Base-by-base conservation (phyloP, 2,329 filamentous ascomycete species). In the Tothia fuscella region DNA sequence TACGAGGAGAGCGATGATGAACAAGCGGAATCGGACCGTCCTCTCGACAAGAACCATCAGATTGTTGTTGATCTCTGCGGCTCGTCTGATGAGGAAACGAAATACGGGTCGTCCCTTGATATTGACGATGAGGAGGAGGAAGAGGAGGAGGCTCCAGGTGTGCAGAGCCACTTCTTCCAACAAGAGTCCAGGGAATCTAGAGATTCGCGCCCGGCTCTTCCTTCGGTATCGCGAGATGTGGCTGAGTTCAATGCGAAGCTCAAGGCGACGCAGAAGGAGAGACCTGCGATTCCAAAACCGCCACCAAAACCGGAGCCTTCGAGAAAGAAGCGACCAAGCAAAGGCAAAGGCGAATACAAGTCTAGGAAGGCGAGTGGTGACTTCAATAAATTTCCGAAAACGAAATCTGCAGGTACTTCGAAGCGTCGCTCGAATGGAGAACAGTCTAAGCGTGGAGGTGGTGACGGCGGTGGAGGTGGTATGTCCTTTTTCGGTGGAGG, bases 1-100 rank as follows among this genome's bases (percentile, higher is more conserved):
- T 61, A 53, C 7, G 65, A 67, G 31, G 64, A 67, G 38, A 60
- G 62, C 42, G 68, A 65, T 46, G 63, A 43, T 24, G 51, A 33
- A 33, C 33, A 34, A 10, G 44, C 16, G 30, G 40, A 16, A 26
- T 36, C 22, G 25, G 35, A 20, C 12, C 16, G 41, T 16, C 24
- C 29, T 13, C 20, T 43, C 4, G 41, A 40, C n/a, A 31, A 19
- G 14, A 43, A 37, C 9, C 32, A 26, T 10, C 41, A 26, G 14
- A 30, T 34, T 16, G 22, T 30, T n/a, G 29, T 33, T 14, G 31
- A 42, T 19, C 39, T 26, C 5, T n/a, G n/a, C n/a, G n/a, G n/a
- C n/a, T n/a, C n/a, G n/a, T n/a, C n/a, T n/a, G n/a, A n/a, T n/a
- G n/a, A n/a, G n/a, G 26, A 29, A 29, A 14, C 26, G 10, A 14